Conservation (phyloP, 2,329 filamentous ascomycete genomes). For the Dothistroma pini region DNA sequence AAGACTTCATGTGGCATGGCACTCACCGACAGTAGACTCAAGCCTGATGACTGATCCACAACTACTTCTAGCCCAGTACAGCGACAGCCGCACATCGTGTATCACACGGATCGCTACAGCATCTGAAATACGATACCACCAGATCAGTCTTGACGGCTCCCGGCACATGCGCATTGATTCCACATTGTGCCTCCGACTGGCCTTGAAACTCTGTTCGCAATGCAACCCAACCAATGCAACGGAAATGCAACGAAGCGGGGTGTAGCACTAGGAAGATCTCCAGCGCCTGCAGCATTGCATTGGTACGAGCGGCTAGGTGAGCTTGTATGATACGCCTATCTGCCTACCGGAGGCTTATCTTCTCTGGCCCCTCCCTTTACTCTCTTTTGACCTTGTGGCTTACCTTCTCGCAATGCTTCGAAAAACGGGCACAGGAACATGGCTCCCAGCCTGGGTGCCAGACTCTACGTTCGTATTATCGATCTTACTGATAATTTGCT, state of each 20-base stretch:
- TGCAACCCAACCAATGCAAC: neutral
- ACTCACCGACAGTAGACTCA: neutral
- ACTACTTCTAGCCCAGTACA: neutral
- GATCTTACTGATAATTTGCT: constrained; percentile 25
- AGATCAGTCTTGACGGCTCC: neutral
- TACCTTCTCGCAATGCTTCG: constrained; percentile 10
- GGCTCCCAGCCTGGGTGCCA: constrained; percentile 27
- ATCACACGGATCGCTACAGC: neutral
- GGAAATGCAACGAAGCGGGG: neutral
- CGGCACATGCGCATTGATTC: neutral
- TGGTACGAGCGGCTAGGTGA: neutral
- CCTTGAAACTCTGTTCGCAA: neutral
- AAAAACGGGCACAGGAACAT: constrained; percentile 21
- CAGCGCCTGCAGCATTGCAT: neutral
- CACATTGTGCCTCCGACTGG: neutral
- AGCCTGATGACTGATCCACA: neutral
- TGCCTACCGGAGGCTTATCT: neutral
- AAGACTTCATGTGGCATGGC: neutral
- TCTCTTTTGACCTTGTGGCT: neutral
- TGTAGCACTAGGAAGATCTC: neutral
- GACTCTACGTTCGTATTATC: constrained; percentile 22
- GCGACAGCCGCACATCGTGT: neutral
- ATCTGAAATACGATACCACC: neutral
- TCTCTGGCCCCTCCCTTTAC: neutral
- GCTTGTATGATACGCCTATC: neutral